Base-by-base conservation (phyloP, 2,329 filamentous ascomycete genomes). In the Aspergillus sp. region DNA sequence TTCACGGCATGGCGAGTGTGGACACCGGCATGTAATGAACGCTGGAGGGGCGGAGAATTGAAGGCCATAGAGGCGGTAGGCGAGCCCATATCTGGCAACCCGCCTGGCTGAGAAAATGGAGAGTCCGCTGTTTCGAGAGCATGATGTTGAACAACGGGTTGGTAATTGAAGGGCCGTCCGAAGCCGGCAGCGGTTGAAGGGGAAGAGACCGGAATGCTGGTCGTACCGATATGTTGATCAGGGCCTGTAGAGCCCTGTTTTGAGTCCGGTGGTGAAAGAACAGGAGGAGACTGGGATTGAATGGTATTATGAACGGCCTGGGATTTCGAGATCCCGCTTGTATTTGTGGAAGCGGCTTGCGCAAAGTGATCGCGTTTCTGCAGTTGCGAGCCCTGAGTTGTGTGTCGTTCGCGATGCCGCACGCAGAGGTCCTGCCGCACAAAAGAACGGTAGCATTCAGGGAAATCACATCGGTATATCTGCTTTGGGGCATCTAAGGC, bases 361-460 rank as follows among this genome's bases (percentile, higher is more conserved):
- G 75, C 69, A 60, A 79, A 79, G 54, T 71, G 71, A 60, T 81
- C 79, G 59, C 79, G 77, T 63, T 79, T 79, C 64, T 81, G 79
- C 15, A 81, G 66, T 62, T 81, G 79, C n/a, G 79, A 81, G 41
- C 79, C 79, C 55, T 78, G 75, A 30, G 89, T 89, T 12, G 87
- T 90, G 74, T 93, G 90, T 44, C 90, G 85, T 71, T 93, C 90
- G 70, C 87, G 85, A 75, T 95, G 90, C 42, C 90, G 87, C 69
- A 95, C 89, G 71, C 95, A 92, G 58, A 99, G 82, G 74, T 99
- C 95, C 64, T 96, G 91, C 62, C 95, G 87, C 57, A 98, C 93
- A 77, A 98, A 99, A 33, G 90, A 88, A 51, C 93, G 89, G 60
- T 88, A 86, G 75, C 95, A 99, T 70, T 93, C 91, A 19, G 91